These are phyloP conservation scores for Russula compacta DNA, from an alignment of 768 basidiomycete genomes.

Conservation along the genomic window DNA sequence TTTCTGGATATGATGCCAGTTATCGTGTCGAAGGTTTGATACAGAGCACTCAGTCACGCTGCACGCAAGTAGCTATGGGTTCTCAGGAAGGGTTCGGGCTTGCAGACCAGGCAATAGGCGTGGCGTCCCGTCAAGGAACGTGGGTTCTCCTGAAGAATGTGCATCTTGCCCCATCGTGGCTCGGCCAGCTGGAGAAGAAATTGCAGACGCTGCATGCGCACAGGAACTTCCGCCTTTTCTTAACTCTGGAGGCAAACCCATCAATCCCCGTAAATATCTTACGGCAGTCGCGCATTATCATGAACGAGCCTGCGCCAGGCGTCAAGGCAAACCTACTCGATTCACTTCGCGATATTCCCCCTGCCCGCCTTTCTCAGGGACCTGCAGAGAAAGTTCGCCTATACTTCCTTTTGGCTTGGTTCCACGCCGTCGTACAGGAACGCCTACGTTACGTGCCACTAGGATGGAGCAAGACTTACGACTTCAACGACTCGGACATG, in stretches of 20 bases:
- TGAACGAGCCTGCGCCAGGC: slow-evolving; percentile 98
- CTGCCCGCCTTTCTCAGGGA: slow-evolving; percentile 67
- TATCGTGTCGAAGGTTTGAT: slow-evolving; percentile 88
- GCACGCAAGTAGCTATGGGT: slow-evolving; percentile 93
- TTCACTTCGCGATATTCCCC: slow-evolving; percentile 65
- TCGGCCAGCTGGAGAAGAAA: slow-evolving; percentile 93
- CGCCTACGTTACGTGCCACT: slow-evolving; percentile 92
- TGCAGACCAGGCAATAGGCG: slow-evolving; percentile 92
- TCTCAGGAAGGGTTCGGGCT: slow-evolving; percentile 95
- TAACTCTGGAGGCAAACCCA: slow-evolving; percentile 96
- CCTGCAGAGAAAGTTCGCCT: slow-evolving; percentile 88
- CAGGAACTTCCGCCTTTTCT: slow-evolving; percentile 89
- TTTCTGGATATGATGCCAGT: slow-evolving; percentile 97
- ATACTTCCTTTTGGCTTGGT: slow-evolving; percentile 97
- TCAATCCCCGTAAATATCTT: slow-evolving; percentile 94
- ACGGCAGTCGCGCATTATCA: slow-evolving; percentile 89
- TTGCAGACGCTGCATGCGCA: slow-evolving; percentile 85
- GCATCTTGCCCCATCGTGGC: slow-evolving; percentile 91
- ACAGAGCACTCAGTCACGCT: slow-evolving; percentile 64
- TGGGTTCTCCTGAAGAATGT: slow-evolving; percentile 99
- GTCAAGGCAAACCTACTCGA: slow-evolving; percentile 94
- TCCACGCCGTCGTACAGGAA: slow-evolving; percentile 97
- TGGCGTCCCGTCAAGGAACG: slow-evolving; percentile 84
- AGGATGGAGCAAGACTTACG: slow-evolving; percentile 95
- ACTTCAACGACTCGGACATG: slow-evolving; percentile 99